Percentiles rank a stretch among this genome's conserved stretches.
Conservation (phyloP, 148 eudicot genomes). For the Fallopia convolvulus region DNA sequence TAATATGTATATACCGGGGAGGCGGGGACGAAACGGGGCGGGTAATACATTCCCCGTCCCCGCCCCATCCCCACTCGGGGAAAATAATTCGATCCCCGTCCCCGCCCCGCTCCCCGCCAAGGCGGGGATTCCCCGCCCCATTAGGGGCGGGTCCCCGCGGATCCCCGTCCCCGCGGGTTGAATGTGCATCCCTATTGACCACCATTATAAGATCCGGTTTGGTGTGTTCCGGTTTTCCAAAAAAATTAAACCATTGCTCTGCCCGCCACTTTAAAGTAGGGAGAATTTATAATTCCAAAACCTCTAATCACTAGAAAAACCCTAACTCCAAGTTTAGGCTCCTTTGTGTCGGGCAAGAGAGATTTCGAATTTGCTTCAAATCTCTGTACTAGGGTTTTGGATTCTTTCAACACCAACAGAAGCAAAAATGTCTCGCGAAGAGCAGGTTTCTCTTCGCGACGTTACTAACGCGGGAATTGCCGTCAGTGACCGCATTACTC, state of each 20-base stretch:
- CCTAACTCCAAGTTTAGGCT: neutral
- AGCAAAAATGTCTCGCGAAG: conserved; percentile 34
- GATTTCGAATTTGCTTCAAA: neutral
- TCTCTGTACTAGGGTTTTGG: neutral
- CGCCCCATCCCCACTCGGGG: no score
- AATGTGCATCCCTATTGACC: no score
- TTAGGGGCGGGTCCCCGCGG: no score
- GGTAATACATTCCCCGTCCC: no score
- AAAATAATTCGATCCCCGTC: no score
- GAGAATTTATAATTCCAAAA: neutral
- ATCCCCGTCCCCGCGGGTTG: no score
- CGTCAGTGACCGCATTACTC: conserved; percentile 73
- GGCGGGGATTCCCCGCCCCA: no score
- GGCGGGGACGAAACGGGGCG: no score
- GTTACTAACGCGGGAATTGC: conserved; percentile 71
- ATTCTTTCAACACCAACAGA: neutral
- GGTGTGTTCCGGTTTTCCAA: no score
- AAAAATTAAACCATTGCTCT: neutral
- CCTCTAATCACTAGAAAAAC: neutral
- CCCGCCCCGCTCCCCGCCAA: no score
- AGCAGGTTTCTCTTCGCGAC: conserved; percentile 69
- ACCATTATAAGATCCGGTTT: no score
- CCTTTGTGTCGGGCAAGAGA: neutral
- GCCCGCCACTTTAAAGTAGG: conserved; percentile 2
- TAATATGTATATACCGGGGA: no score